These are phyloP conservation scores for Emmonsiellopsis sp. DNA, from an alignment of 2,329 filamentous ascomycete genomes.

Conservation along the genomic window DNA sequence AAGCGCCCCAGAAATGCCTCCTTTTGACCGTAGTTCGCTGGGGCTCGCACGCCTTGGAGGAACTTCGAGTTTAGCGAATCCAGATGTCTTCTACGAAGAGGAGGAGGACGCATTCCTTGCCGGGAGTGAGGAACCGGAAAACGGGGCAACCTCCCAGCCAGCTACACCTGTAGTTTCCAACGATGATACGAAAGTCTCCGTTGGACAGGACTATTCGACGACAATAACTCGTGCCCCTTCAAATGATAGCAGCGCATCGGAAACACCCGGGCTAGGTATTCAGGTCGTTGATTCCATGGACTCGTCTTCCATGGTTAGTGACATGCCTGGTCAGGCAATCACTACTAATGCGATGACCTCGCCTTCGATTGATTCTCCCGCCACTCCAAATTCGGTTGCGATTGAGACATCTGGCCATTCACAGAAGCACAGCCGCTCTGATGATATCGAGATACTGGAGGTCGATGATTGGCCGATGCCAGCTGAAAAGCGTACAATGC, in stretches of 20 bases:
- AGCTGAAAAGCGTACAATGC: slow-evolving; percentile 12
- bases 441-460: slow-evolving; percentile 21
- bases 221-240: slow-evolving; percentile 1
- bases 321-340: background rate
- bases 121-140: slow-evolving; percentile 8
- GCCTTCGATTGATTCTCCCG: slow-evolving; percentile 4
- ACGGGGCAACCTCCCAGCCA: background rate
- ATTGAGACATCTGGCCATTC: slow-evolving; percentile 4
- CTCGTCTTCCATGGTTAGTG: slow-evolving; percentile 1
- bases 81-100: slow-evolving; percentile 42
- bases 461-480: slow-evolving; percentile 19
- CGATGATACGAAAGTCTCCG: background rate
- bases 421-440: slow-evolving; percentile 7
- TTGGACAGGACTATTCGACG: background rate
- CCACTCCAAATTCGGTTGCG: slow-evolving; percentile 6
- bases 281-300: slow-evolving; percentile 10
- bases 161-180: background rate
- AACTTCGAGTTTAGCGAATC: slow-evolving; percentile 29
- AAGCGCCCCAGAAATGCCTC: slow-evolving; percentile 40
- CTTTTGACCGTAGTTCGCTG: slow-evolving; percentile 35
- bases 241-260: background rate
- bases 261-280: slow-evolving; percentile 10
- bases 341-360: slow-evolving; percentile 6
- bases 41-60: slow-evolving; percentile 28
- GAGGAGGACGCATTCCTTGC: slow-evolving; percentile 41